phyloP scores from a whole-genome alignment of 495 filamentous ascomycete genomes.

The Podospora bellae-mahoneyi region DNA sequence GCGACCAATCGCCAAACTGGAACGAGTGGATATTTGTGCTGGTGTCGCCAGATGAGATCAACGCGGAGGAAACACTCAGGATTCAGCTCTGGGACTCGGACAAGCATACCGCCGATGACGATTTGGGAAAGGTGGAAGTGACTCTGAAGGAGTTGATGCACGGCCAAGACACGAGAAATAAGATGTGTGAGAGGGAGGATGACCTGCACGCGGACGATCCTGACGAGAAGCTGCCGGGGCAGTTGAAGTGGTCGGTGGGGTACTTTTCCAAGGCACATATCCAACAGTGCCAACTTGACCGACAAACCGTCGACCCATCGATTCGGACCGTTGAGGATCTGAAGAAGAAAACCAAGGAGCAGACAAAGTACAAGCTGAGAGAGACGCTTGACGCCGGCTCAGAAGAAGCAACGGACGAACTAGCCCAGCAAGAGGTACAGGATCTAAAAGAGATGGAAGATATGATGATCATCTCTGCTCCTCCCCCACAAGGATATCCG shows the following conservation, averaged over 20 bases:
- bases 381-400: slow-evolving; percentile 49
- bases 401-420: slow-evolving; percentile 50
- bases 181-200: slow-evolving; percentile 56
- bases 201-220: slow-evolving; percentile 56
- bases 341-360: slow-evolving; percentile 49
- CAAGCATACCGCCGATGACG: slow-evolving; percentile 64
- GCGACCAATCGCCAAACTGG: slow-evolving; percentile 65
- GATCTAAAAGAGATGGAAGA: slow-evolving; percentile 53
- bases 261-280: slow-evolving; percentile 65
- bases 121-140: slow-evolving; percentile 65
- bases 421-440: slow-evolving; percentile 60
- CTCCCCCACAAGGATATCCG: slow-evolving; percentile 54
- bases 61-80: slow-evolving; percentile 64
- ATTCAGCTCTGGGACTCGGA: slow-evolving; percentile 74
- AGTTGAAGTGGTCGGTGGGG: slow-evolving; percentile 65
- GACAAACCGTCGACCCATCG: slow-evolving; percentile 51
- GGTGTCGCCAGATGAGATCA: slow-evolving; percentile 65
- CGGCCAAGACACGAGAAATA: slow-evolving; percentile 48
- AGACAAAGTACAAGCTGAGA: slow-evolving; percentile 56
- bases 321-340: slow-evolving; percentile 52
- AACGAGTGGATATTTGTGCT: slow-evolving; percentile 64
- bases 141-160: slow-evolving; percentile 63
- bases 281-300: slow-evolving; percentile 49
- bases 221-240: slow-evolving; percentile 65
- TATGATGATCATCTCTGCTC: slow-evolving; percentile 55